Evolutionary conservation across 768 basidiomycete genomes (phyloP).

Genomic region (Cystobasidium ongulense): DNA sequence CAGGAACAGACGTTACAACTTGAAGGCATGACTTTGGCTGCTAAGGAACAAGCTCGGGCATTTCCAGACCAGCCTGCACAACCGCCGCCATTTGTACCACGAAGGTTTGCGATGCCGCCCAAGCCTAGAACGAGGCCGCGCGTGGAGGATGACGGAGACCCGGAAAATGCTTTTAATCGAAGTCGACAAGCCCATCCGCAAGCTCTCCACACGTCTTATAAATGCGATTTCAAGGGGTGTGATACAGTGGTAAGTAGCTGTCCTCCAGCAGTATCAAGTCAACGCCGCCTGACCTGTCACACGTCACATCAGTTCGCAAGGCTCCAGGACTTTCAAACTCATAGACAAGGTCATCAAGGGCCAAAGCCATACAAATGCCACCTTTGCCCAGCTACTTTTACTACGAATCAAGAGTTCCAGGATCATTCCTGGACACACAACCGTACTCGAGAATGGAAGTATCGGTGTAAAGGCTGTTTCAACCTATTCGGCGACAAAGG

Average conservation of each 20-base stretch:
- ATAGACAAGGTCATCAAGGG: neutral
- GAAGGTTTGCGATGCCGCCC: conserved; percentile 5
- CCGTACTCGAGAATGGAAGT: conserved; percentile 9
- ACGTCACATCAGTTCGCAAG: neutral
- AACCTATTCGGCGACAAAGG: conserved; percentile 20
- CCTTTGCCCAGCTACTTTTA: neutral
- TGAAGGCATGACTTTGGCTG: neutral
- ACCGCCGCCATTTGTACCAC: neutral
- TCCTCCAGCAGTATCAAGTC: neutral
- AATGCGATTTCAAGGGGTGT: conserved; percentile 12
- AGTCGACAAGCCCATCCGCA: conserved; percentile 2
- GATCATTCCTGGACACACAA: conserved; percentile 18
- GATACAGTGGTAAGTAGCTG: conserved; percentile 10
- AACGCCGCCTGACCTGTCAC: neutral
- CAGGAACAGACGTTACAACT: neutral
- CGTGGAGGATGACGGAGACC: conserved; percentile 23
- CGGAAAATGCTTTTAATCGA: conserved; percentile 14
- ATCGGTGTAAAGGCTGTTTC: conserved; percentile 24
- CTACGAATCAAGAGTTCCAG: neutral
- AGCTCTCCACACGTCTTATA: conserved; percentile 3
- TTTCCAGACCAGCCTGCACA: neutral
- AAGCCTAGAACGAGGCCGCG: conserved; percentile 4
- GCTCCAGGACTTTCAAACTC: neutral
- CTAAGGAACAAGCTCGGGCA: neutral
- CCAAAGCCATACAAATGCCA: conserved; percentile 1